These are phyloP conservation scores for Mimosa pudica DNA, from an alignment of 306 rosid genomes.

Conservation along the genomic window DNA sequence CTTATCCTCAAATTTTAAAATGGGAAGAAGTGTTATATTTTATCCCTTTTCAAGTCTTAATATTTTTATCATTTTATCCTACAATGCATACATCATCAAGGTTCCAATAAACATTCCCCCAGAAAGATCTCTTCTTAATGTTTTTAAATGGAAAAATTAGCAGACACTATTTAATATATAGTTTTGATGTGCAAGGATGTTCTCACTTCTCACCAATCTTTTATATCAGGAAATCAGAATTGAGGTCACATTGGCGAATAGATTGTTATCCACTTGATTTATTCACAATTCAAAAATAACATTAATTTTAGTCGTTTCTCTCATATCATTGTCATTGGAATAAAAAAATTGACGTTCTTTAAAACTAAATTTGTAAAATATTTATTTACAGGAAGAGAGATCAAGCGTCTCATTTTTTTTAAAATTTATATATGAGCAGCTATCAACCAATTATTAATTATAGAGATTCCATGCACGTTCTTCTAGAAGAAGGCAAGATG, in stretches of 20 bases:
- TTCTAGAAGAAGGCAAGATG: slow-evolving; percentile 21
- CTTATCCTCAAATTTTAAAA: too few relatives aligned
- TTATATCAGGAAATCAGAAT: background rate
- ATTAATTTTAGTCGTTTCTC: slow-evolving; percentile 10
- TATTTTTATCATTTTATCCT: slow-evolving; percentile 30
- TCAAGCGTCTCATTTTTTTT: background rate
- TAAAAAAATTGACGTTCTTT: background rate
- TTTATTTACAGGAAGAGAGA: background rate
- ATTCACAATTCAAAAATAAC: background rate
- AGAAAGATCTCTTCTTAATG: slow-evolving; percentile 20
- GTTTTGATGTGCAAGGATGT: background rate
- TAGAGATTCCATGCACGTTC: slow-evolving; percentile 30
- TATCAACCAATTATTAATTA: background rate
- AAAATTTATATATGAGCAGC: slow-evolving; percentile 10
- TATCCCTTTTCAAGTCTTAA: slow-evolving; percentile 10
- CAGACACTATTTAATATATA: background rate
- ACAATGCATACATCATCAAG: slow-evolving; percentile 12
- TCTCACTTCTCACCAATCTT: background rate
- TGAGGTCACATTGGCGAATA: background rate
- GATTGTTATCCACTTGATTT: background rate
- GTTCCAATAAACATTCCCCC: background rate
- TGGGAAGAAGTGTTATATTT: background rate
- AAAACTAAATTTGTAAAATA: background rate
- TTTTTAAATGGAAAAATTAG: background rate
- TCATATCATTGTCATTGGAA: background rate